These are phyloP conservation scores for Solanum lycopersicoides DNA, from an alignment of 257 asterid species.

Conservation along the genomic window DNA sequence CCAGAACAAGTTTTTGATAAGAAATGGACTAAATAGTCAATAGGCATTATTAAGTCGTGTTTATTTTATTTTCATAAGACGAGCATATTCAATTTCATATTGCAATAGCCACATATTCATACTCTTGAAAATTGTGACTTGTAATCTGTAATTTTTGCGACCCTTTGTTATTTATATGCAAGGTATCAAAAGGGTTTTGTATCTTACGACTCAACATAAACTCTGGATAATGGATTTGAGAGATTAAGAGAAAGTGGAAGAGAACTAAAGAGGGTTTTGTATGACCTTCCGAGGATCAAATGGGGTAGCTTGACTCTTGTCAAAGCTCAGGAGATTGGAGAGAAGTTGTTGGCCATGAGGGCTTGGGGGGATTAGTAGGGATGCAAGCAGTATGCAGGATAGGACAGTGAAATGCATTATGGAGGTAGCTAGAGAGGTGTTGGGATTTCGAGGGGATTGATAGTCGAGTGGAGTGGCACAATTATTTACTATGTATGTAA, in stretches of 20 bases:
- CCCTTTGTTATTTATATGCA: neutral
- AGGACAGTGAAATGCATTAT: neutral
- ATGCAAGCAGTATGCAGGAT: neutral
- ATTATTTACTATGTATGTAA: neutral
- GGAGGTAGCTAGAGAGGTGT: neutral
- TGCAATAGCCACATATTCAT: neutral
- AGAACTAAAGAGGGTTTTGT: neutral
- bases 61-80: neutral
- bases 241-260: neutral
- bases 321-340: neutral
- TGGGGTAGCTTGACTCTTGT: neutral
- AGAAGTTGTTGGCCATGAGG: neutral
- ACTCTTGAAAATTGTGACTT: neutral
- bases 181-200: neutral
- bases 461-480: neutral
- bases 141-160: neutral
- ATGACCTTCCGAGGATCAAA: neutral
- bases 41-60: neutral
- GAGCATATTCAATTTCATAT: neutral
- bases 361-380: neutral
- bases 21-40: neutral
- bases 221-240: neutral
- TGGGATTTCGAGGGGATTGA: neutral
- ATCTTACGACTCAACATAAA: neutral
- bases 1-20: neutral